Evolutionary conservation across 192 early-diverging fungal genomes (phyloP), one percentile per base, ranked within the genome.

Genomic region (Rhizophlyctis rosea): DNA sequence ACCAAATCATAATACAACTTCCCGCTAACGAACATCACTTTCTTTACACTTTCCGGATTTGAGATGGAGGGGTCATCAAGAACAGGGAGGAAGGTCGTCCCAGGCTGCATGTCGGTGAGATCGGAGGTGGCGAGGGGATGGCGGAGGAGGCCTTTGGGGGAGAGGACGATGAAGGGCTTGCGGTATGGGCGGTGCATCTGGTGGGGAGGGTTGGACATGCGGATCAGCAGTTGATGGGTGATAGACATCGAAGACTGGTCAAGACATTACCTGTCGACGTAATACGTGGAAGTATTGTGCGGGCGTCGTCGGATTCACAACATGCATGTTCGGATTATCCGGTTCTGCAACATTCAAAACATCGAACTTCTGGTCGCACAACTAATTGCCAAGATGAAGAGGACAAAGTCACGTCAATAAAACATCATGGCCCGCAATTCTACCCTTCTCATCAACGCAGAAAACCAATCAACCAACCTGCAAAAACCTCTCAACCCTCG

Each of bases 251-350:
- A 13, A 47, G n/a, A 18, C 59, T n/a, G n/a, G n/a, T n/a, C n/a
- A n/a, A n/a, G n/a, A n/a, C n/a, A n/a, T 60, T 72, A 87, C 80
- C 70, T 98, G 95, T 36, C 96, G 85, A 34, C 96, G 84, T n/a
- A 98, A 75, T 35, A 92, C 76, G 71, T 98, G 96, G 83, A 96
- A 98, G 71, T 92, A 93, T 70, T 98, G 94, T 1, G 93, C 93
- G 0, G 95, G 95, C 4, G 79, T 81, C 16, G 94, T 96, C n/a
- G 90, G 90, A 49, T 92, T 87, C 1, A 86, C 91, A 16, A 98
- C 85, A 62, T 94, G 92, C 90, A 95, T 90, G 72, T 98, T 98
- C 32, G 90, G 87, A 75, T 95, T 91, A 55, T 80, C 83, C 29
- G 76, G 70, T 32, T 31, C 28, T 47, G 74, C 52, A 23, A 50